Evolutionary conservation across 441 rosid species (phyloP).

Genomic region (Pelargonium citronellum): DNA sequence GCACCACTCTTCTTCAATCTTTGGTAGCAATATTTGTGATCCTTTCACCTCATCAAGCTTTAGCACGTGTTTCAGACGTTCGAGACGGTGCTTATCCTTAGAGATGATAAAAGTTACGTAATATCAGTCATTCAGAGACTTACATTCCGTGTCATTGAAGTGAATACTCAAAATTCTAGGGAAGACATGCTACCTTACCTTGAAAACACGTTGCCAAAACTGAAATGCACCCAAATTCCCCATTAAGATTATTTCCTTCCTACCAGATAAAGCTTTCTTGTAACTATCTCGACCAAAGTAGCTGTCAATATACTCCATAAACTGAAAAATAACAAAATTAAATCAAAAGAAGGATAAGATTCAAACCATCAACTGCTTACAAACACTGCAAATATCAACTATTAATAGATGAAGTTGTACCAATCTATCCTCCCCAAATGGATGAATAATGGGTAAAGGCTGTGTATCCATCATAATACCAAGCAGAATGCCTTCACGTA

Average conservation of each 20-base stretch:
- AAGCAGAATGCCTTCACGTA: conserved; percentile 80
- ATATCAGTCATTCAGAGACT: neutral
- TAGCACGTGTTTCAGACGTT: conserved; percentile 48
- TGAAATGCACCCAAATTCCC: conserved; percentile 75
- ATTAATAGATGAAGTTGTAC: conserved; percentile 35
- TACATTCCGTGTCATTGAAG: conserved; percentile 17
- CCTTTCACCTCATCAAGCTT: conserved; percentile 35
- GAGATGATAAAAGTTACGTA: conserved; percentile 23
- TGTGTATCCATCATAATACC: conserved; percentile 77
- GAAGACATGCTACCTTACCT: conserved; percentile 37
- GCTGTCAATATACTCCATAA: conserved; percentile 42
- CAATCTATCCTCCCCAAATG: conserved; percentile 72
- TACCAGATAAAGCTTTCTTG: conserved; percentile 41
- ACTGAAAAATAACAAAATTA: conserved; percentile 38
- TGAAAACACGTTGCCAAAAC: conserved; percentile 83
- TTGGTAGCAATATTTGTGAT: conserved; percentile 33
- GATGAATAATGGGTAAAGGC: conserved; percentile 75
- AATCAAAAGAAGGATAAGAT: conserved; percentile 17
- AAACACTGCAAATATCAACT: conserved; percentile 20
- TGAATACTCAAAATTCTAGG: conserved; percentile 10
- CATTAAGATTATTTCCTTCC: conserved; percentile 52
- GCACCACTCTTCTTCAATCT: conserved; percentile 91
- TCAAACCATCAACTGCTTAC: conserved; percentile 18
- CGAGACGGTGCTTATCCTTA: conserved; percentile 76
- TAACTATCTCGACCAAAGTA: conserved; percentile 48